A percentile compares a stretch with the other conserved stretches of the same genome.
Evolutionary conservation across 148 eudicot species (phyloP).

Genomic region (Drosera capensis): DNA sequence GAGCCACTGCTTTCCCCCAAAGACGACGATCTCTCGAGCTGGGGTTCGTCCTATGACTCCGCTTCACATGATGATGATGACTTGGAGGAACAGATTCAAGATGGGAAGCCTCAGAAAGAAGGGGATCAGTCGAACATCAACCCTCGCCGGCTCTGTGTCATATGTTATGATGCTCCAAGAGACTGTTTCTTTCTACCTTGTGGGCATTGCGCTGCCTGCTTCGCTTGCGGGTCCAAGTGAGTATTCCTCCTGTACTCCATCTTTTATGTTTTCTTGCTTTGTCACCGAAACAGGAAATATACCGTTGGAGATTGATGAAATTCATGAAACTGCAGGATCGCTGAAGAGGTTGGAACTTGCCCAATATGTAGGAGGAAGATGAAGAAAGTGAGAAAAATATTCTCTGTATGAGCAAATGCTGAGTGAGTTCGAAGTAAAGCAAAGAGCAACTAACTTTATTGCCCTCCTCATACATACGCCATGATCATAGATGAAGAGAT

Average conservation of each 20-base stretch:
- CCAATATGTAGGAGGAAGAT: conserved; percentile 63
- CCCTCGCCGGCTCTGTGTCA: conserved; percentile 48
- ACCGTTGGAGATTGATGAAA: not conserved
- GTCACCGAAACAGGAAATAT: not conserved
- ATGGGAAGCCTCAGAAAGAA: conserved; percentile 21
- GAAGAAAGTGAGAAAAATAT: conserved; percentile 80
- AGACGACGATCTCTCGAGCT: conserved; percentile 56
- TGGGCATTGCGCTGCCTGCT: conserved; percentile 77
- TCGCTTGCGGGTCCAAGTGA: conserved; percentile 61
- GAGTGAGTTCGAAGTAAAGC: no score
- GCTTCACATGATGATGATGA: conserved; percentile 50
- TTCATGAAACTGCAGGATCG: conserved; percentile 31
- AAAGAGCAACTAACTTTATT: no score
- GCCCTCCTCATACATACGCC: no score
- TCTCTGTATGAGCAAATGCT: conserved; percentile 45
- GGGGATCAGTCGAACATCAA: conserved; percentile 28
- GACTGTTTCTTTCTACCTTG: conserved; percentile 91
- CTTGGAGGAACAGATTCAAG: conserved; percentile 17
- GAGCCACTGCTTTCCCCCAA: conserved; percentile 46
- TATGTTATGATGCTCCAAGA: conserved; percentile 76
- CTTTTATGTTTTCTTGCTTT: not conserved
- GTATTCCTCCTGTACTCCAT: not conserved
- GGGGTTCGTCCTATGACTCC: conserved; percentile 71
- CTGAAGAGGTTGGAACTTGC: conserved; percentile 48
- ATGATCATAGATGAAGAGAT: no score